Evolutionary conservation across 2,329 filamentous ascomycete genomes (phyloP), one percentile per base, ranked within the genome.

Genomic region (Aureobasidium sp.): DNA sequence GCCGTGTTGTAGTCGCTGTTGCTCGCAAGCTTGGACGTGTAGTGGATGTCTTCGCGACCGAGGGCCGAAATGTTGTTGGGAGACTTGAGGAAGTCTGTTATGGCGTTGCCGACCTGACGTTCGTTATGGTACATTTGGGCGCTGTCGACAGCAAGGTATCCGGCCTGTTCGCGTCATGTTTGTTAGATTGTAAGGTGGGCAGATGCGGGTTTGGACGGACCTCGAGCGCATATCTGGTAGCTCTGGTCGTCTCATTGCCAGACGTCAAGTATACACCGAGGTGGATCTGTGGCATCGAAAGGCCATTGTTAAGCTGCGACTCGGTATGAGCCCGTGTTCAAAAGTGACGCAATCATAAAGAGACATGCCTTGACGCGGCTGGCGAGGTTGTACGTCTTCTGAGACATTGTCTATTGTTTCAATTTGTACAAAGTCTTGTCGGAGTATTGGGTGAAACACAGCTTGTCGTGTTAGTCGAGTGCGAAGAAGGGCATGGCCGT

Each of bases 1-100:
- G 88, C 88, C 3, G 77, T 75, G n/a, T 87, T 81, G 71, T 92
- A 93, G 4, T 80, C 80, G 1, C 78, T 78, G 69, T 85, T 89
- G 61, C 79, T 84, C 1, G 84, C 84, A 15, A 94, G 79, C 75
- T 94, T 95, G 37, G 86, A 87, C 0, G 89, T 94, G 71, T 89
- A 92, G 73, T 89, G 89, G 57, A 94, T 77, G 67, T 92, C 84
- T 60, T 85, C 81, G 5, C 89, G 81, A 64, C 77, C 80, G 29
- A 90, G 70, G 0, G 75, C 78, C 0, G 76, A 67, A 0, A 71
- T 74, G 64, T 83, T 83, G 13, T 75, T 73, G 2, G 67, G 68
- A 57, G 74, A 74, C 38, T 73, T 67, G 3, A 89, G 73, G 65
- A 82, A 88, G 21, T 78, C 74, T 2, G 71, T 70, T 63, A 94